phyloP scores from a whole-genome alignment of 2,329 filamentous ascomycete species.

The Cercospora berteroae region DNA sequence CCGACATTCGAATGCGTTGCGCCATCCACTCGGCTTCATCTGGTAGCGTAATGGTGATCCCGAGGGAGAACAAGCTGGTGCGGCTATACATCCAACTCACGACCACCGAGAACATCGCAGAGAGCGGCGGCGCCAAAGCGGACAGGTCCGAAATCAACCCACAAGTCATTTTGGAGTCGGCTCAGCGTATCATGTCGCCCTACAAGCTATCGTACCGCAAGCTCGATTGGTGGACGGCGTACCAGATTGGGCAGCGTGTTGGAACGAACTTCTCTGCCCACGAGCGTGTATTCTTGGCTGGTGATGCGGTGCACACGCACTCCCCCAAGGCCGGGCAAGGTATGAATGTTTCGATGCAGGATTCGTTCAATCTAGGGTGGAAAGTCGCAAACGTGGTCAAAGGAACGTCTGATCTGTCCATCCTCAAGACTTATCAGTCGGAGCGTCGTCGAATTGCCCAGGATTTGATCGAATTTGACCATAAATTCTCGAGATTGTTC shows the following conservation, averaged over 20 bases:
- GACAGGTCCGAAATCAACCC: constrained; percentile 37
- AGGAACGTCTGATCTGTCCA: constrained; percentile 40
- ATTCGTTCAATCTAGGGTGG: constrained; percentile 34
- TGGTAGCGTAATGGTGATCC: constrained; percentile 76
- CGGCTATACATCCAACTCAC: constrained; percentile 33
- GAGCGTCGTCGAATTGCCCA: constrained; percentile 55
- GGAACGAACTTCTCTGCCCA: constrained; percentile 50
- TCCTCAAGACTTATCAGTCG: constrained; percentile 51
- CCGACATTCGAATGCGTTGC: constrained; percentile 72
- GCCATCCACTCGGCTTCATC: constrained; percentile 64
- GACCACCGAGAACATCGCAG: constrained; percentile 42
- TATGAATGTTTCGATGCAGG: not conserved
- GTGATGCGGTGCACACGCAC: constrained; percentile 64
- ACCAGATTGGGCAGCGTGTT: constrained; percentile 71
- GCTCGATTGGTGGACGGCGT: constrained; percentile 61
- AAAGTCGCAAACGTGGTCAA: constrained; percentile 38
- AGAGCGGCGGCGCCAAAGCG: constrained; percentile 53
- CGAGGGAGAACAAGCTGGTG: constrained; percentile 52
- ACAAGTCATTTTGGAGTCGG: constrained; percentile 37
- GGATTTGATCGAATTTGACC: constrained; percentile 62
- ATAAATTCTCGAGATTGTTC: constrained; percentile 57
- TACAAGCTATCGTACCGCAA: constrained; percentile 60
- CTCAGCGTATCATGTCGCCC: constrained; percentile 61
- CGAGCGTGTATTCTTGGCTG: constrained; percentile 69
- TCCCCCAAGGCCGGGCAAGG: constrained; percentile 52